phyloP scores from a whole-genome alignment of 257 asterid species.

The Solanum ossicruentum region DNA sequence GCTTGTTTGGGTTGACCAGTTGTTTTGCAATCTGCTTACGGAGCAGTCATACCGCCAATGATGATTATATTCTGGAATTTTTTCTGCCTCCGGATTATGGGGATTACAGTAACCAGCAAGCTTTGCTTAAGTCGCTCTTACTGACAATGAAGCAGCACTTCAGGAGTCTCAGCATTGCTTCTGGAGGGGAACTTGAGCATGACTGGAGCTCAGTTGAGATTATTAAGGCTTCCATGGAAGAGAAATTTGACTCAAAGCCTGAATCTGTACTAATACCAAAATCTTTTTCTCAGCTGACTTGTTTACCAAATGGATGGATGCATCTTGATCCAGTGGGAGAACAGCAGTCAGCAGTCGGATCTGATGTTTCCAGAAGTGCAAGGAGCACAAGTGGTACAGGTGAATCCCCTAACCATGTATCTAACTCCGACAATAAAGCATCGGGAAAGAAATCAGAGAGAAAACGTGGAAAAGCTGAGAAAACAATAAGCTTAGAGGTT shows the following conservation, averaged over 20 bases:
- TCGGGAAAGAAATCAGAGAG: conserved; percentile 53
- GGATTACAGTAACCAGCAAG: conserved; percentile 36
- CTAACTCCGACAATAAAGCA: conserved; percentile 24
- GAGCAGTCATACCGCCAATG: not conserved
- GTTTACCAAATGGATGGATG: conserved; percentile 19
- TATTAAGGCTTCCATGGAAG: conserved; percentile 37
- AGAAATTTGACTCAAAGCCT: conserved; percentile 21
- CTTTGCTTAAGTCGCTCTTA: conserved; percentile 47
- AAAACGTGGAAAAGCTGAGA: conserved; percentile 85
- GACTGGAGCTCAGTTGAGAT: conserved; percentile 66
- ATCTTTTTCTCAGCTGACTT: conserved; percentile 24
- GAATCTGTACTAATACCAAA: conserved; percentile 6
- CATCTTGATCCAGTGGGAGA: conserved; percentile 25
- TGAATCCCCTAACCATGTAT: conserved; percentile 19
- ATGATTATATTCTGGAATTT: conserved; percentile 7
- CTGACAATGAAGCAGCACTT: conserved; percentile 66
- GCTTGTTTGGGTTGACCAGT: conserved; percentile 5
- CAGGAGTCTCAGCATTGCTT: conserved; percentile 72
- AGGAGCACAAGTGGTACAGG: conserved; percentile 17
- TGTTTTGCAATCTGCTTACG: conserved; percentile 5
- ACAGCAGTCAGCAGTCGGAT: conserved; percentile 14
- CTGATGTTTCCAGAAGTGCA: conserved; percentile 19
- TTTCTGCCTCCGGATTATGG: conserved; percentile 5
- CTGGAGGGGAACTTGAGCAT: conserved; percentile 58
- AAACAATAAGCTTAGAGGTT: conserved; percentile 76